Evolutionary conservation across 2,329 filamentous ascomycete species (phyloP).

Genomic region (Microcyclospora pomicola): DNA sequence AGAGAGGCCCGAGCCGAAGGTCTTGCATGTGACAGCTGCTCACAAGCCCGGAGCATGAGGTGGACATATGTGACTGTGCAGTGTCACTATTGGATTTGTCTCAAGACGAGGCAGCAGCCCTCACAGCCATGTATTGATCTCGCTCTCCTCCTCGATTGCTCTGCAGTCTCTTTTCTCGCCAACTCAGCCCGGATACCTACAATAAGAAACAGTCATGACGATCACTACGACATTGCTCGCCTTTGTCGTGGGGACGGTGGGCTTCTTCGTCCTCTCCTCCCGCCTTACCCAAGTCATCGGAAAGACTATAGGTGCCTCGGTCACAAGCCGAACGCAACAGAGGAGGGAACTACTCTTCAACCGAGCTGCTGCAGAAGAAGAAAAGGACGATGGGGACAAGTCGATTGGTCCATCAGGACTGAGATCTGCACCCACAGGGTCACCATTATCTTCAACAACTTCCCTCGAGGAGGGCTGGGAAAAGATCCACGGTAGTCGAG

Average conservation of each 20-base stretch:
- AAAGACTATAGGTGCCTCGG: conserved; percentile 13
- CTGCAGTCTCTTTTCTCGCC: not conserved
- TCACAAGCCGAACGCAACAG: conserved; percentile 18
- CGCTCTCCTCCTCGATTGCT: not conserved
- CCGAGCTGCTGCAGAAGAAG: conserved; percentile 16
- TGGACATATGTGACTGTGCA: not conserved
- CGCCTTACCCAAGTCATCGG: conserved; percentile 13
- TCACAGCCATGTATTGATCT: not conserved
- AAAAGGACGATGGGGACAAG: conserved; percentile 6
- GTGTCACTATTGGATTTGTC: not conserved
- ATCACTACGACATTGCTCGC: conserved; percentile 7
- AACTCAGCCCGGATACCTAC: not conserved
- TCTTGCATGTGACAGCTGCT: not conserved
- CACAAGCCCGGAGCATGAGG: not conserved
- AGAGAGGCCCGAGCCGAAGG: not conserved
- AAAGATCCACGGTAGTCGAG: conserved; percentile 44
- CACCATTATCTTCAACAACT: conserved; percentile 14
- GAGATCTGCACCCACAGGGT: not conserved
- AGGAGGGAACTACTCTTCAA: conserved; percentile 19
- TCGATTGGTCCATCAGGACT: not conserved
- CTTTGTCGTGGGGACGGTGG: conserved; percentile 11
- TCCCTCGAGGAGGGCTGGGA: conserved; percentile 59
- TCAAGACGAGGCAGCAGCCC: no score
- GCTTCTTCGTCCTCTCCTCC: conserved; percentile 13
- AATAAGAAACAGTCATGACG: not conserved